Evolutionary conservation across 106 monocot genomes (phyloP).

Genomic region (Xerophyta viscosa): DNA sequence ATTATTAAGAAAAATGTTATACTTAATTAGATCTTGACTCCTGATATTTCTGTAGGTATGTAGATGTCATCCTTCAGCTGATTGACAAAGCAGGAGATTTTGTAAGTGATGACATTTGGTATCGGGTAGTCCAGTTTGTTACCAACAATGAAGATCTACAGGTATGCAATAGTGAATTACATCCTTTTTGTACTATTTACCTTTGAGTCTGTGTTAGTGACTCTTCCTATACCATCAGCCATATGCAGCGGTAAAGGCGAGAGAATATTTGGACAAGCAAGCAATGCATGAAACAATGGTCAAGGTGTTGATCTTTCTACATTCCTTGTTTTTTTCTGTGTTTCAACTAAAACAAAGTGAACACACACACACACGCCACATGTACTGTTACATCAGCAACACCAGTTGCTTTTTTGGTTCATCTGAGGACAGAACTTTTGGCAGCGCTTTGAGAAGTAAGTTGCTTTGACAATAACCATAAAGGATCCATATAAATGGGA

Average conservation of each 20-base stretch:
- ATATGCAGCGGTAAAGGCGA: constrained; percentile 70
- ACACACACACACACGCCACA: no score
- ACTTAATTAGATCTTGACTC: no score
- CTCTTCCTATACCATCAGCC: constrained; percentile 39
- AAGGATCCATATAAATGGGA: no score
- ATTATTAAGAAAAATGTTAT: no score
- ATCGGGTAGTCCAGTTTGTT: constrained; percentile 98
- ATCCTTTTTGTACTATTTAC: not conserved
- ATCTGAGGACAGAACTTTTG: no score
- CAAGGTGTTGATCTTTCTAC: constrained; percentile 50
- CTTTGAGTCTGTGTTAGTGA: not conserved
- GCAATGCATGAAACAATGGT: constrained; percentile 52
- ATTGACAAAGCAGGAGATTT: constrained; percentile 99
- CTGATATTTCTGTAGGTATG: constrained; percentile 88
- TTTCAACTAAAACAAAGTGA: no score
- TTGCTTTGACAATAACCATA: no score
- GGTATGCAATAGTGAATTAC: constrained; percentile 27
- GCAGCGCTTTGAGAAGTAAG: no score
- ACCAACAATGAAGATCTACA: constrained; percentile 98
- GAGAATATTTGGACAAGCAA: constrained; percentile 40
- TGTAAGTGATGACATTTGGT: constrained; percentile 99
- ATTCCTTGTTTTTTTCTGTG: not conserved
- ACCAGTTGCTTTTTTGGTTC: no score
- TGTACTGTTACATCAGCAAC: no score
- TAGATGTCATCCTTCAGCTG: constrained; percentile 97